Evolutionary conservation across 805 yeast species (phyloP).

Genomic region (Phaffomyces thermotolerans): DNA sequence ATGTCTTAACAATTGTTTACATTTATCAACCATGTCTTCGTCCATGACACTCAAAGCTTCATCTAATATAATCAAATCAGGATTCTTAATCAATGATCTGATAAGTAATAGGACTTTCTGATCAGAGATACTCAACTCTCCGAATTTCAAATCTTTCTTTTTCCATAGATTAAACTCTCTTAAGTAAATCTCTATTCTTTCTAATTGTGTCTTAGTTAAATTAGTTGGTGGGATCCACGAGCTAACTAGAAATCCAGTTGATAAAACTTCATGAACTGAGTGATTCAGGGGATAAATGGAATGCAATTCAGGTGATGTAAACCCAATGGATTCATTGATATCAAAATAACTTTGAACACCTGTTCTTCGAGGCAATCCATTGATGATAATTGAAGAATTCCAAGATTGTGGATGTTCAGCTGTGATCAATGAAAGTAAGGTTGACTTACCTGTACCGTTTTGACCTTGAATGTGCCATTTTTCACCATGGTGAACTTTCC

Average conservation of each 20-base stretch:
- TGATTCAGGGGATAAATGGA: slow-evolving; percentile 64
- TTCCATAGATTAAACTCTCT: slow-evolving; percentile 37
- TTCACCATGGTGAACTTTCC: slow-evolving; percentile 66
- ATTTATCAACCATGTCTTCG: slow-evolving; percentile 46
- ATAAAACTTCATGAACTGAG: slow-evolving; percentile 48
- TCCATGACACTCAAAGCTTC: slow-evolving; percentile 94
- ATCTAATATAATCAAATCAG: slow-evolving; percentile 73
- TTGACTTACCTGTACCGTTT: slow-evolving; percentile 92
- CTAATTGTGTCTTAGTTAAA: slow-evolving; percentile 31
- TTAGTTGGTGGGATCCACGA: slow-evolving; percentile 45
- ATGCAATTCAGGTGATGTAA: slow-evolving; percentile 88
- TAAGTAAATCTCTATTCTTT: slow-evolving; percentile 38
- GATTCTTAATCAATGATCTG: slow-evolving; percentile 71
- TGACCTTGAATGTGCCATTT: slow-evolving; percentile 86
- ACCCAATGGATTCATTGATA: slow-evolving; percentile 73
- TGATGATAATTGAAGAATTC: slow-evolving; percentile 58
- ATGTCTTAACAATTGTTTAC: slow-evolving; percentile 42
- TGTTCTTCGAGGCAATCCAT: slow-evolving; percentile 61
- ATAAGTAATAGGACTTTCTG: slow-evolving; percentile 75
- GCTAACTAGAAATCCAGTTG: slow-evolving; percentile 74
- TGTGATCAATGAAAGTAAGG: slow-evolving; percentile 73
- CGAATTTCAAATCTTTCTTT: slow-evolving; percentile 36
- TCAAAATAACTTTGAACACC: slow-evolving; percentile 75
- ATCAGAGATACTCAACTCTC: slow-evolving; percentile 53
- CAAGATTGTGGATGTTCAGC: slow-evolving; percentile 98